phyloP scores from a whole-genome alignment of 177 flowering plant genomes.

The Vitis hybrid region DNA sequence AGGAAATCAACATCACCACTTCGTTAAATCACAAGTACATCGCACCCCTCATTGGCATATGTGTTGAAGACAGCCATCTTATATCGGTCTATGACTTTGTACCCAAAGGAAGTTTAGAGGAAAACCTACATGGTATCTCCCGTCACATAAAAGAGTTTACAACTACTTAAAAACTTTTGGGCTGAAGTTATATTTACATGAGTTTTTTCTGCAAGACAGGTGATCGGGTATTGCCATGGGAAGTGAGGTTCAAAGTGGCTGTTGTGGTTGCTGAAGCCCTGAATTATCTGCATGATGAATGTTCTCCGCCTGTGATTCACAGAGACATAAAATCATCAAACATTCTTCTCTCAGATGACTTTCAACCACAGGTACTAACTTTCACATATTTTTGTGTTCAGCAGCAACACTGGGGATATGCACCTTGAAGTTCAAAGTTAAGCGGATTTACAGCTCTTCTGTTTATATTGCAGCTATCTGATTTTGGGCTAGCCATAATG shows the following conservation, averaged over 20 bases:
- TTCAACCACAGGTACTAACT: conserved; percentile 28
- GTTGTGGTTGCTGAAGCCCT: conserved; percentile 33
- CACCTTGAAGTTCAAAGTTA: neutral
- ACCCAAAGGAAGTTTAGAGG: conserved; percentile 40
- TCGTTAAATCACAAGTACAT: conserved; percentile 33
- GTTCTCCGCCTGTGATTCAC: conserved; percentile 29
- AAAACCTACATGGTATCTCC: conserved; percentile 28
- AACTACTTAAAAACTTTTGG: neutral
- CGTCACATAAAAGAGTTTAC: neutral
- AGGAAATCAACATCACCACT: conserved; percentile 26
- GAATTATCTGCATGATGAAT: conserved; percentile 25
- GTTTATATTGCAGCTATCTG: conserved; percentile 30
- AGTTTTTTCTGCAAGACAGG: conserved; percentile 7
- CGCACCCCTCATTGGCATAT: conserved; percentile 29
- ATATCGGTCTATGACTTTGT: conserved; percentile 36
- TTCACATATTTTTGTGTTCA: no score
- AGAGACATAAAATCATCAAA: conserved; percentile 39
- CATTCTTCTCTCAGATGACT: conserved; percentile 29
- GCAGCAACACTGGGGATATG: no score
- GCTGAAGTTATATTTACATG: neutral
- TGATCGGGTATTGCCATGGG: conserved; percentile 17
- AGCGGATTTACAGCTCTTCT: neutral
- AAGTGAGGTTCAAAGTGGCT: conserved; percentile 26
- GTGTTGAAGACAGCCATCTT: conserved; percentile 19
- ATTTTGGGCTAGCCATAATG: conserved; percentile 44